A percentile compares a stretch with the other conserved stretches of the same genome.
Evolutionary conservation across 1,284 basidiomycete species (phyloP).

Genomic region (Inonotus hispidus): DNA sequence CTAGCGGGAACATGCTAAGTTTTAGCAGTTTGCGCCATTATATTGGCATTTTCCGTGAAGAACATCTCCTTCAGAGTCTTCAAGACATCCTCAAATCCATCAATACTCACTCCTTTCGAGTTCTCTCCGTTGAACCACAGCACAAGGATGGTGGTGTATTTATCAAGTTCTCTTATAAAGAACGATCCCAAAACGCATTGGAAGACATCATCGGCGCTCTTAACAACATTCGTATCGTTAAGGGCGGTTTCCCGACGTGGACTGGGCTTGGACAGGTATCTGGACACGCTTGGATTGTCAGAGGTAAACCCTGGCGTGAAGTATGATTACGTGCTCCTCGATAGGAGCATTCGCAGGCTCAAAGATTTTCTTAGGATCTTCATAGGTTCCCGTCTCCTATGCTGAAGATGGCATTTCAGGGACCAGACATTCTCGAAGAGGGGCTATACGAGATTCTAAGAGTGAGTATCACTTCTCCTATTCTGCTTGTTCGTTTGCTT

Average conservation of each 20-base stretch:
- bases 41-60: conserved; percentile 51
- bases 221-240: conserved; percentile 34
- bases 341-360: background rate
- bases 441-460: conserved; percentile 64
- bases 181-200: conserved; percentile 38
- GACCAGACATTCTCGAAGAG: conserved; percentile 81
- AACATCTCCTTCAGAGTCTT: conserved; percentile 45
- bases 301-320: conserved; percentile 81
- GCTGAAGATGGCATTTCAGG: conserved; percentile 79
- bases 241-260: conserved; percentile 65
- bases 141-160: conserved; percentile 85
- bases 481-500: conserved; percentile 2
- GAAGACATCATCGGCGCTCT: conserved; percentile 45
- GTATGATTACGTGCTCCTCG: conserved; percentile 34
- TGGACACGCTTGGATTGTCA: conserved; percentile 73
- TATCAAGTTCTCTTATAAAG: conserved; percentile 67
- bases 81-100: conserved; percentile 45
- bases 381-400: conserved; percentile 70
- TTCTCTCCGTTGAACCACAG: conserved; percentile 56
- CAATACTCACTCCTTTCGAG: conserved; percentile 47
- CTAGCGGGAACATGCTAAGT: background rate
- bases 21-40: conserved; percentile 52
- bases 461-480: conserved; percentile 49
- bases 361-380: conserved; percentile 59
- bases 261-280: conserved; percentile 37